phyloP scores from a whole-genome alignment of 2,329 filamentous ascomycete genomes.

The Colletotrichum sp. region DNA sequence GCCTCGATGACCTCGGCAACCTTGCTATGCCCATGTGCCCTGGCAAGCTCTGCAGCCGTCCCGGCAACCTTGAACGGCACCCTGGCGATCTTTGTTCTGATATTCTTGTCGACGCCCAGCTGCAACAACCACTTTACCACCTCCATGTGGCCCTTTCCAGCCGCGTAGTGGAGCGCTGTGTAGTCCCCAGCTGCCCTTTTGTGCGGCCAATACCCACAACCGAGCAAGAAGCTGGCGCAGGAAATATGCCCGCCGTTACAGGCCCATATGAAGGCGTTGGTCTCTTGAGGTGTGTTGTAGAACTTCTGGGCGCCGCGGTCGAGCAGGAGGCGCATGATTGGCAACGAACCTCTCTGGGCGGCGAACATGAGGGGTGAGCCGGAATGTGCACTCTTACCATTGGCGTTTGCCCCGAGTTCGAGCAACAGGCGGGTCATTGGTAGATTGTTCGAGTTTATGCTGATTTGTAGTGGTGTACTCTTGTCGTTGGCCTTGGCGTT shows the following conservation, averaged over 20 bases:
- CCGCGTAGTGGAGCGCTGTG: constrained; percentile 12
- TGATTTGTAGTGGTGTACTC: neutral
- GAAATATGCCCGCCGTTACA: neutral
- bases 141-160: neutral
- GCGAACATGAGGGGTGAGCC: neutral
- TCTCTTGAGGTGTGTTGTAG: neutral
- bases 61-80: neutral
- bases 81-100: neutral
- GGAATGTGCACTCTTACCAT: neutral
- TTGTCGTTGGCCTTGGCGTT: neutral
- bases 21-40: neutral
- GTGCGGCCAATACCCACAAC: neutral
- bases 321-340: neutral
- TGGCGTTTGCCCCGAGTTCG: neutral
- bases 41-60: constrained; percentile 8
- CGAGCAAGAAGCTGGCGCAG: neutral
- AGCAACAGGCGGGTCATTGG: neutral
- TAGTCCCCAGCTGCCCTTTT: neutral
- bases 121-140: constrained; percentile 12
- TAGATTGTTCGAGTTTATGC: neutral
- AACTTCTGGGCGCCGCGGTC: neutral
- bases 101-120: constrained; percentile 3
- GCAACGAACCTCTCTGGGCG: neutral
- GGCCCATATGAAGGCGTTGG: neutral
- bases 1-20: neutral